Evolutionary conservation across 2,329 filamentous ascomycete species (phyloP).

Genomic region (Phyllosticta citribraziliensis): DNA sequence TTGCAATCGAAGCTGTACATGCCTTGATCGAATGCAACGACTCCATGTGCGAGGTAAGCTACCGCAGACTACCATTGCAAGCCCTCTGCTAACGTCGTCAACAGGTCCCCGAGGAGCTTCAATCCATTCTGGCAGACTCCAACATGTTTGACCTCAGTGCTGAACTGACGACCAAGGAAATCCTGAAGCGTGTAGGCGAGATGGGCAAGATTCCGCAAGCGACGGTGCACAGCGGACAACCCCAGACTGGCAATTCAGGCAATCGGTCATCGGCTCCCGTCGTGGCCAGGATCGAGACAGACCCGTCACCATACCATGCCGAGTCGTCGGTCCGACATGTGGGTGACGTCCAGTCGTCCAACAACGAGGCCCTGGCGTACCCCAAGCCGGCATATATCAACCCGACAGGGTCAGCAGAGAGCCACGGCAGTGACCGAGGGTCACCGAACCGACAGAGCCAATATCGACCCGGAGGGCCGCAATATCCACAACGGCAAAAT

Average conservation of each 20-base stretch:
- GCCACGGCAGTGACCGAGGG: slow-evolving; percentile 17
- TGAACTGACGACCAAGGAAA: slow-evolving; percentile 94
- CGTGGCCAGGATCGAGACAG: slow-evolving; percentile 72
- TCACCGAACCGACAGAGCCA: slow-evolving; percentile 28
- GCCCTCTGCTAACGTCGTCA: slow-evolving; percentile 16
- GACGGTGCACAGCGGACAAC: slow-evolving; percentile 44
- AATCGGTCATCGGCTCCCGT: slow-evolving; percentile 41
- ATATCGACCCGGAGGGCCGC: slow-evolving; percentile 24
- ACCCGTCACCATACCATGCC: slow-evolving; percentile 72
- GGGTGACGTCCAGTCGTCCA: slow-evolving; percentile 19
- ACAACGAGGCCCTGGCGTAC: slow-evolving; percentile 19
- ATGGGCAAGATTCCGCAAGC: slow-evolving; percentile 56
- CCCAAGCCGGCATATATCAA: slow-evolving; percentile 26
- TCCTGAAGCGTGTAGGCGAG: slow-evolving; percentile 85
- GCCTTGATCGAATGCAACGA: slow-evolving; percentile 88
- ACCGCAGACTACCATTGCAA: not conserved
- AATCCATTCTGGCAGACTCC: slow-evolving; percentile 75
- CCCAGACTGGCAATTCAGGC: slow-evolving; percentile 46
- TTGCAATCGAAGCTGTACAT: slow-evolving; percentile 87
- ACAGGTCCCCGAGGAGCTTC: slow-evolving; percentile 86
- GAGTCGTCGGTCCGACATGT: slow-evolving; percentile 78
- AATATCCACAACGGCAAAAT: slow-evolving; percentile 26
- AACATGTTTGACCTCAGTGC: slow-evolving; percentile 69
- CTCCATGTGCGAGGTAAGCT: slow-evolving; percentile 87
- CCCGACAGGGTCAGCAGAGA: slow-evolving; percentile 24